phyloP scores from a whole-genome alignment of 768 basidiomycete species.

The Crepidotus variabilis region DNA sequence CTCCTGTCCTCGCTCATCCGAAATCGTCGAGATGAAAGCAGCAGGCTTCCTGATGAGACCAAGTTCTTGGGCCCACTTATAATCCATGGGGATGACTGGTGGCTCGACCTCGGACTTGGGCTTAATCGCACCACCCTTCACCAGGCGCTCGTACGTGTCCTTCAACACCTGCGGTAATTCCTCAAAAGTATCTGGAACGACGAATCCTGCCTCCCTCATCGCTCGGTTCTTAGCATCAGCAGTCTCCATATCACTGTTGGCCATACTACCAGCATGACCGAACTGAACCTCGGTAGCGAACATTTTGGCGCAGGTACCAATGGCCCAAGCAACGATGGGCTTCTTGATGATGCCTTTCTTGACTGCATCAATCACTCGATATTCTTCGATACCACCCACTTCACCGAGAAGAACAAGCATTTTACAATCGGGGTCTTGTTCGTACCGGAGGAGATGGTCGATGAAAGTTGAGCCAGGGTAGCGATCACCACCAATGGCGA shows the following conservation, averaged over 20 bases:
- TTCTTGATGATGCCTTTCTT: constrained; percentile 92
- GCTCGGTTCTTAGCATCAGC: constrained; percentile 97
- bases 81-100: constrained; percentile 99
- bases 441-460: constrained; percentile 97
- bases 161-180: constrained; percentile 84
- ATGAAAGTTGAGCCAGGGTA: constrained; percentile 99
- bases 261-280: constrained; percentile 97
- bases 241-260: constrained; percentile 96
- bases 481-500: constrained; percentile 99
- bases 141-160: constrained; percentile 82
- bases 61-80: constrained; percentile 99
- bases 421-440: constrained; percentile 96
- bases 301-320: constrained; percentile 99
- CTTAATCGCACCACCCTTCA: constrained; percentile 60
- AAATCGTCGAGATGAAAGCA: constrained; percentile 98
- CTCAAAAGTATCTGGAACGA: constrained; percentile 98
- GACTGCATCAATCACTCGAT: constrained; percentile 97
- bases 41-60: constrained; percentile 98
- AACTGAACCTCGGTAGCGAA: constrained; percentile 99
- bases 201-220: constrained; percentile 92
- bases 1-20: constrained; percentile 98
- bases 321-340: constrained; percentile 99
- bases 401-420: constrained; percentile 98
- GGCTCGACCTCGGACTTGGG: constrained; percentile 81
- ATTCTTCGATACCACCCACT: constrained; percentile 98